These are phyloP conservation scores for Pyricularia grisea DNA, from an alignment of 2,329 filamentous ascomycete species.

Conservation along the genomic window DNA sequence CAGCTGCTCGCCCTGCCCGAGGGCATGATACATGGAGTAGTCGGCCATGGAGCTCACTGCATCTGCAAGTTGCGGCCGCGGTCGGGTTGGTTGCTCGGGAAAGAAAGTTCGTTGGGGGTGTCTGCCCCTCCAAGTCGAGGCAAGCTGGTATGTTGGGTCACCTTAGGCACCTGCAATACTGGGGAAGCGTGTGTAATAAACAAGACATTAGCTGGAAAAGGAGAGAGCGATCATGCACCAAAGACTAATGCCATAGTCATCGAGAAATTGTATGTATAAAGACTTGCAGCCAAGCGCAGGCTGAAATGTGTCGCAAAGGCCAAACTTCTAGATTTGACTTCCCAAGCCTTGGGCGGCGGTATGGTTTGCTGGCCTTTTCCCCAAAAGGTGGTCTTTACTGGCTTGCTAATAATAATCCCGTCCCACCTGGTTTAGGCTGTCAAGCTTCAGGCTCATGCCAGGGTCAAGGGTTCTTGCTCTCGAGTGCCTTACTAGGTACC, in stretches of 20 bases:
- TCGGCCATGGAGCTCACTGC: constrained; percentile 22
- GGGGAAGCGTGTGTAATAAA: neutral
- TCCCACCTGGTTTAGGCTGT: neutral
- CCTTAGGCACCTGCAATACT: neutral
- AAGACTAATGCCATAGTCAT: neutral
- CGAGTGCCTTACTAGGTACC: neutral
- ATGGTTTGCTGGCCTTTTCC: constrained; percentile 5
- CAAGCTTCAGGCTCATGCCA: neutral
- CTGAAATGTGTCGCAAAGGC: neutral
- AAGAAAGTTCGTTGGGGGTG: neutral
- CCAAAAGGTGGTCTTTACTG: neutral
- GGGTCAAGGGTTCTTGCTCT: neutral
- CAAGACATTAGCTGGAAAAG: neutral
- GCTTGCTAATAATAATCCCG: neutral
- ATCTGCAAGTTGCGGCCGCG: neutral
- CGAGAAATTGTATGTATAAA: neutral
- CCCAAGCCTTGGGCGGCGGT: neutral
- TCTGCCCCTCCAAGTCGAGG: constrained; percentile 1
- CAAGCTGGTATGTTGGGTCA: neutral
- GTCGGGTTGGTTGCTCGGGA: neutral
- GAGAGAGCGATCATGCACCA: neutral
- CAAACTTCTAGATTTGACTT: neutral
- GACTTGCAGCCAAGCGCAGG: neutral
- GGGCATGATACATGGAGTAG: constrained; percentile 40
- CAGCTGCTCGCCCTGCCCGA: constrained; percentile 38